Evolutionary conservation across 2,329 filamentous ascomycete genomes (phyloP).

Genomic region (Cryoendolithus antarcticus): DNA sequence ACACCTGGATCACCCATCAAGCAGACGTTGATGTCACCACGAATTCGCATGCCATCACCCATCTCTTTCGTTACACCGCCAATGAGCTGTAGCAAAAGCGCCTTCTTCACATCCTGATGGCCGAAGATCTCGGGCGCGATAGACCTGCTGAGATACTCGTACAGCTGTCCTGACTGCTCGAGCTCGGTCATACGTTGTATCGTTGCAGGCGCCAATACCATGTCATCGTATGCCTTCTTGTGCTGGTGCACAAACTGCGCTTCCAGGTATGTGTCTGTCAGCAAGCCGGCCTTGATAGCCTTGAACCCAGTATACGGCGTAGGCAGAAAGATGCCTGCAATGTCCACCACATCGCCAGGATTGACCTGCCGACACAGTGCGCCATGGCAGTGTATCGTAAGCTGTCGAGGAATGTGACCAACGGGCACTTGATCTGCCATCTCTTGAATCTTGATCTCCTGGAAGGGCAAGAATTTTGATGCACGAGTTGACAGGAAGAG

Average conservation of each 20-base stretch:
- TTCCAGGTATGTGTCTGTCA: constrained; percentile 95
- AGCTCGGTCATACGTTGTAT: constrained; percentile 77
- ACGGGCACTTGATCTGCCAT: constrained; percentile 99
- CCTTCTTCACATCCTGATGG: constrained; percentile 95
- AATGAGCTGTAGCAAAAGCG: constrained; percentile 84
- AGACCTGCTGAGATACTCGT: constrained; percentile 88
- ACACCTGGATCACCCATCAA: constrained; percentile 99
- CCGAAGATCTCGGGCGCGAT: constrained; percentile 97
- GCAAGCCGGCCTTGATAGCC: constrained; percentile 86
- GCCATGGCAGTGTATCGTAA: constrained; percentile 84
- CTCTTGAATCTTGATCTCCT: constrained; percentile 97
- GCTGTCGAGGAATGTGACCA: constrained; percentile 83
- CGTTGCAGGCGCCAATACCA: constrained; percentile 68
- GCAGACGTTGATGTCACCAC: constrained; percentile 97
- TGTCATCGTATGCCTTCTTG: constrained; percentile 95
- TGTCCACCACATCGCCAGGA: constrained; percentile 86
- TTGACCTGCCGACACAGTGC: constrained; percentile 76
- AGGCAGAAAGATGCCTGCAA: constrained; percentile 89
- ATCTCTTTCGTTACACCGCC: constrained; percentile 94
- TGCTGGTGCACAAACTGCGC: constrained; percentile 89
- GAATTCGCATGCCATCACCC: constrained; percentile 96
- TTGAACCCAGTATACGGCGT: constrained; percentile 99
- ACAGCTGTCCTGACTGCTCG: constrained; percentile 76
- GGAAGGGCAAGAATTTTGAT: constrained; percentile 93
- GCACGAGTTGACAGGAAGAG: constrained; percentile 89